Evolutionary conservation across 129 eudicot species (phyloP), one percentile per base, ranked within the genome.

Genomic region (Cynara cardunculus): DNA sequence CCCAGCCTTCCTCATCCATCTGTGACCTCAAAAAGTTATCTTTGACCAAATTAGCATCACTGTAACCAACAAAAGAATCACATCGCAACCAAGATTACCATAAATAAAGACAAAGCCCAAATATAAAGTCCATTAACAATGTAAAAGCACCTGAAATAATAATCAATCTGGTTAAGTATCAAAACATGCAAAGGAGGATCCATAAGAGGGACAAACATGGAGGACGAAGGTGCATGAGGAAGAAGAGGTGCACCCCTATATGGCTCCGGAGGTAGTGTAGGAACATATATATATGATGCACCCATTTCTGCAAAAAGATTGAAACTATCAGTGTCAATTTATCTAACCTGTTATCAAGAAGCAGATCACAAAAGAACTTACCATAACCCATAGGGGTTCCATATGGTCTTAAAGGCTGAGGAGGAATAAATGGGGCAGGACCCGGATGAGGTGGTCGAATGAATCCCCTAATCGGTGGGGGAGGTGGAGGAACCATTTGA

Each of bases 1-100:
- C 98, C 96, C 98, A 93, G 37, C 96, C 98, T 41, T 90, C 88
- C 7, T 83, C 88, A 69, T 93, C 96, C 98, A 93, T 93, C 11
- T 89, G 82, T 16, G 88, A 78, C 91, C 89, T 87, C 82, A 93
- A 83, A 79, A 18, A 93, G 27, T 81, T 73, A 69, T 90, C 98
- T 77, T 86, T 89, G 0, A 83, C 89, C 90, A 93, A 80, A 84
- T 93, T 90, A 66, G 75, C 88, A 81, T 93, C 94, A 81, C 98
- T 93, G 91, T 19, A 68, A 37, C 74, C 68, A 64, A 56, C 59
- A 86, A 32, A 78, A 26, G 4, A 85, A 84, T 14, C 21, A 37
- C 27, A 76, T 24, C 18, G 72, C n/a, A 30, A 22, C 24, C 70
- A 69, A 7, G n/a, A 18, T 30, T 21, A 16, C 26, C 35, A 10